Evolutionary conservation across 371 early-diverging fungal species (phyloP).

Genomic region (Neoconidiobolus thromboides): DNA sequence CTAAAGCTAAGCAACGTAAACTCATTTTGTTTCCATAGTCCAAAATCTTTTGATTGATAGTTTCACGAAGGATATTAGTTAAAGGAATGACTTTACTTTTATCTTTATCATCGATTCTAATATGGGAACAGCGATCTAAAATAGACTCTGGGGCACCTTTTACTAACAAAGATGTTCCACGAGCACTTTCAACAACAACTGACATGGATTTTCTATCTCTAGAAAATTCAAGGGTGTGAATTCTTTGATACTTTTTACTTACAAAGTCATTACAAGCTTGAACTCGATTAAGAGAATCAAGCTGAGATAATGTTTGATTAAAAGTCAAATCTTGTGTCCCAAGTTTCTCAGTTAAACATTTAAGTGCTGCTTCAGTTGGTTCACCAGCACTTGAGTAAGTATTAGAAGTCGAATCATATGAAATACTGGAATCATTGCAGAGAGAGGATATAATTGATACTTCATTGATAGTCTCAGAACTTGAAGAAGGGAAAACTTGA

Average conservation of each 20-base stretch:
- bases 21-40: slow-evolving; percentile 59
- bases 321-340: slow-evolving; percentile 44
- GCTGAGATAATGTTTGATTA: slow-evolving; percentile 46
- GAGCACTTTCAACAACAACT: slow-evolving; percentile 38
- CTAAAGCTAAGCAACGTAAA: slow-evolving; percentile 77
- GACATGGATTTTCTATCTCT: slow-evolving; percentile 95
- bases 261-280: slow-evolving; percentile 36
- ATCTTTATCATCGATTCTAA: slow-evolving; percentile 27
- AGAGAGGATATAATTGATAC: slow-evolving; percentile 60
- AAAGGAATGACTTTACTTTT: slow-evolving; percentile 29
- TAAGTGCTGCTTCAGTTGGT: slow-evolving; percentile 97
- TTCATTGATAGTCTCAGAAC: slow-evolving; percentile 39
- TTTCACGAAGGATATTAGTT: slow-evolving; percentile 38
- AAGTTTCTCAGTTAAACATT: slow-evolving; percentile 81
- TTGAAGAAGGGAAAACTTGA: slow-evolving; percentile 22
- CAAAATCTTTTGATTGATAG: slow-evolving; percentile 40
- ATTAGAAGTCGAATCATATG: slow-evolving; percentile 38
- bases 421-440: slow-evolving; percentile 80
- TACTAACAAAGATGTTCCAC: slow-evolving; percentile 30
- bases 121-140: slow-evolving; percentile 63
- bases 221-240: slow-evolving; percentile 72
- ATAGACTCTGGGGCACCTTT: slow-evolving; percentile 93
- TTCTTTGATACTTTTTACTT: slow-evolving; percentile 24
- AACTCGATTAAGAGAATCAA: slow-evolving; percentile 6
- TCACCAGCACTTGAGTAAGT: slow-evolving; percentile 56